Conservation (phyloP, 257 asterid species). For the Nicotiana tomentosiformis region DNA sequence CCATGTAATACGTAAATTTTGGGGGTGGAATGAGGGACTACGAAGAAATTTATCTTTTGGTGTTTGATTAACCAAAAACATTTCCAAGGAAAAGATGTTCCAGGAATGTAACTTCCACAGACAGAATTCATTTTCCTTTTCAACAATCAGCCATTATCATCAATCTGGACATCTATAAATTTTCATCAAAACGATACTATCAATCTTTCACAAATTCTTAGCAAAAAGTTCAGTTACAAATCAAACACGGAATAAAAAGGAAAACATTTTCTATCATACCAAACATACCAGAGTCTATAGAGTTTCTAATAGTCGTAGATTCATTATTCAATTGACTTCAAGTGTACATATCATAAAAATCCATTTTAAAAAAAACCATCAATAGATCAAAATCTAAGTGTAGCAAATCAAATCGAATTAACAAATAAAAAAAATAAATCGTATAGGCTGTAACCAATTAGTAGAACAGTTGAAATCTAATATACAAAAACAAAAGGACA, state of each 20-base stretch:
- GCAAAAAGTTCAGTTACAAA: no score
- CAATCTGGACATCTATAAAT: neutral
- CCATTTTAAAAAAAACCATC: neutral
- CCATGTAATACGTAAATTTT: neutral
- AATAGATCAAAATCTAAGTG: neutral
- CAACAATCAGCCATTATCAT: neutral
- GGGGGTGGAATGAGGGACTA: no score
- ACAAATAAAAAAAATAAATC: neutral
- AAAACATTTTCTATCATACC: neutral
- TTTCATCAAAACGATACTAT: no score
- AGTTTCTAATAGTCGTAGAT: neutral
- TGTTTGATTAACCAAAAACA: neutral
- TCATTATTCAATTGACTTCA: neutral
- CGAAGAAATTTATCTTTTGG: neutral
- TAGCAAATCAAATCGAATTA: neutral
- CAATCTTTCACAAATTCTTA: no score
- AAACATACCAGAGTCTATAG: neutral
- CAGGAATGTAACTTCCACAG: neutral
- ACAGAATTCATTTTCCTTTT: neutral
- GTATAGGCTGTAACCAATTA: neutral
- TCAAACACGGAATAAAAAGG: no score
- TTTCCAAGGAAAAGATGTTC: neutral
- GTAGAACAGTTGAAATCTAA: neutral
- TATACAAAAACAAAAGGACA: neutral
- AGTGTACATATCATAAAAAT: neutral